Conservation (phyloP, 2,329 filamentous ascomycete species). For the Myriosclerotinia curreyana region DNA sequence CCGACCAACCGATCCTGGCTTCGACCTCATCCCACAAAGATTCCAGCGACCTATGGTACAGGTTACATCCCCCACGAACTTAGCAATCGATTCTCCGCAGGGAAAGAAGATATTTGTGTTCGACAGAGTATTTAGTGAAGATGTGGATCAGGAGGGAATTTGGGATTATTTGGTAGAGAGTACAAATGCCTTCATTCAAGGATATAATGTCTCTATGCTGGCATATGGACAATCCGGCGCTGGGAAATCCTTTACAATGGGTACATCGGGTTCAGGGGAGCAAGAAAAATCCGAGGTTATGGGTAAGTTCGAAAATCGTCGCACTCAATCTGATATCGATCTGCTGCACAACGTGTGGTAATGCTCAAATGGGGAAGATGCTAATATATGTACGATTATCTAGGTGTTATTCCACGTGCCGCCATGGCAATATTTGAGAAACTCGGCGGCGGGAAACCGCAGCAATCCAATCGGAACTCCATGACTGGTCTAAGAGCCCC, state of each 20-base stretch:
- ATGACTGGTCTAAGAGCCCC: conserved; percentile 79
- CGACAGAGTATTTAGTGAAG: conserved; percentile 86
- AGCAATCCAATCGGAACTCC: conserved; percentile 56
- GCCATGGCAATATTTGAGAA: conserved; percentile 85
- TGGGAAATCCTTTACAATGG: conserved; percentile 99
- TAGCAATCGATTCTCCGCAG: conserved; percentile 86
- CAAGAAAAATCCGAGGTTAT: conserved; percentile 68
- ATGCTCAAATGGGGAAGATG: conserved; percentile 3
- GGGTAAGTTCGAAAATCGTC: conserved; percentile 57
- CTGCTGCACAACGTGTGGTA: conserved; percentile 16
- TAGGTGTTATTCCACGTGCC: conserved; percentile 93
- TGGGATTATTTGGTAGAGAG: conserved; percentile 95
- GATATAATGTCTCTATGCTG: conserved; percentile 96
- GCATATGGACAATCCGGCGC: conserved; percentile 97
- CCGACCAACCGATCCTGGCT: conserved; percentile 80
- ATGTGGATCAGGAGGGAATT: conserved; percentile 80
- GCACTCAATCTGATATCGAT: conserved; percentile 20
- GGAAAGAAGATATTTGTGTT: conserved; percentile 96
- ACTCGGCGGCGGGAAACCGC: conserved; percentile 56
- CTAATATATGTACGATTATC: conserved; percentile 28
- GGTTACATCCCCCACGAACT: conserved; percentile 77
- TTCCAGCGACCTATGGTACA: conserved; percentile 94
- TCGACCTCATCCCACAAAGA: conserved; percentile 89
- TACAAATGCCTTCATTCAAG: conserved; percentile 84
- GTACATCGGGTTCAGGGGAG: conserved; percentile 81